phyloP scores from a whole-genome alignment of 2,329 filamentous ascomycete species.

The Calonectria pteridis region DNA sequence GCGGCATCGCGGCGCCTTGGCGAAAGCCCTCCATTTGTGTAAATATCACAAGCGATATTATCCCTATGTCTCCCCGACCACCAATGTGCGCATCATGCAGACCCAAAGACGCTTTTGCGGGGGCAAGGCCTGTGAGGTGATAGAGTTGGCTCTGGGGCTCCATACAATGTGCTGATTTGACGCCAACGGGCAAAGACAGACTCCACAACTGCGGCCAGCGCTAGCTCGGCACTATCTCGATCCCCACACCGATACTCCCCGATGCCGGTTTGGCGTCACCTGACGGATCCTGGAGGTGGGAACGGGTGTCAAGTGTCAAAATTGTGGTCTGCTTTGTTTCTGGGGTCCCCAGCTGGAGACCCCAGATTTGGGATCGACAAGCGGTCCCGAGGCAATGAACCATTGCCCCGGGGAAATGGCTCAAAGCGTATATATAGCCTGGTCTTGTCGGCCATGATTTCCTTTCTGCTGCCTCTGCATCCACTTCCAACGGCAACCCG shows the following conservation, averaged over 20 bases:
- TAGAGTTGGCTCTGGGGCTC: conserved; percentile 7
- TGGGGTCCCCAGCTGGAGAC: conserved; percentile 31
- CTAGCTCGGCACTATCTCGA: conserved; percentile 7
- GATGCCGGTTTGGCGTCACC: neutral
- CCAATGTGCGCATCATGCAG: conserved; percentile 7
- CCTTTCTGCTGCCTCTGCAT: neutral
- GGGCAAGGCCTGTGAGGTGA: neutral
- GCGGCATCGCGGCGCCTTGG: conserved; percentile 24
- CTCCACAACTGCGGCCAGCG: neutral
- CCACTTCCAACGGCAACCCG: neutral
- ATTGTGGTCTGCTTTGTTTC: conserved; percentile 23
- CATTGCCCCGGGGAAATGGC: neutral
- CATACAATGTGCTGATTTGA: neutral
- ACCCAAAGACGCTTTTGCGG: conserved; percentile 9
- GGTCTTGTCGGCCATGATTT: neutral
- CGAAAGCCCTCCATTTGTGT: conserved; percentile 24
- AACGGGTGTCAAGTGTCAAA: conserved; percentile 12
- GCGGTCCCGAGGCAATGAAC: neutral
- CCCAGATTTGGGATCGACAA: conserved; percentile 20
- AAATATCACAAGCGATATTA: neutral
- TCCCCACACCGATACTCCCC: conserved; percentile 34
- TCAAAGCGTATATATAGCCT: conserved; percentile 27
- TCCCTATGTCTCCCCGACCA: neutral
- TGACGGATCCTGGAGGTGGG: conserved; percentile 4
- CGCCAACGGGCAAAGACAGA: neutral